phyloP scores from a whole-genome alignment of 208 protist genomes.

The Trypanosomatidae sp. region DNA sequence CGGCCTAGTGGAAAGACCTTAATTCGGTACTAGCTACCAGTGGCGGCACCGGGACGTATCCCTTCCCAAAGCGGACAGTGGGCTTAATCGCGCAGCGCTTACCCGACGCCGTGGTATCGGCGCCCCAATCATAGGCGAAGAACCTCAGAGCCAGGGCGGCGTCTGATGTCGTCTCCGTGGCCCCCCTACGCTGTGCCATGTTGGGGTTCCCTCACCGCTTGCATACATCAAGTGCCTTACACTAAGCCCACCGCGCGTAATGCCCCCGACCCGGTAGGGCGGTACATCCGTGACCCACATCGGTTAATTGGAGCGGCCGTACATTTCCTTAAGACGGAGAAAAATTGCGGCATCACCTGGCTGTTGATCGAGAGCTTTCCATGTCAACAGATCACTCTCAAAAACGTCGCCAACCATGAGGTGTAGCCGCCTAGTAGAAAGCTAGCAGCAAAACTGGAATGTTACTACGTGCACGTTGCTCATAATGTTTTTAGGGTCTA shows the following conservation, averaged over 20 bases:
- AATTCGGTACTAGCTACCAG: not conserved
- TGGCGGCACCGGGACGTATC: not conserved
- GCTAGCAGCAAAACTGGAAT: not conserved
- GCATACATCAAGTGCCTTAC: not conserved
- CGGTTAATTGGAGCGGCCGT: not conserved
- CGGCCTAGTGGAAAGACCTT: not conserved
- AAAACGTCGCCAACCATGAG: not conserved
- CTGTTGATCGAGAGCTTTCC: not conserved
- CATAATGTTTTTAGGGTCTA: not conserved
- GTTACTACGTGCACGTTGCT: not conserved
- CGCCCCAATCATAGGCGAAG: not conserved
- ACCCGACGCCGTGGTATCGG: not conserved
- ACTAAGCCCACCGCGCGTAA: not conserved
- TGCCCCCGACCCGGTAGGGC: not conserved
- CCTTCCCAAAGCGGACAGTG: not conserved
- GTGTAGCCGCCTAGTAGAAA: not conserved
- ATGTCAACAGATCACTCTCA: not conserved
- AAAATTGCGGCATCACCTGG: not conserved
- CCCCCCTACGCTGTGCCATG: not conserved
- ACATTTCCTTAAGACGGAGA: not conserved
- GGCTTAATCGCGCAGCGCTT: not conserved
- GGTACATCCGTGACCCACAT: not conserved
- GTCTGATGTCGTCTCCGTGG: not conserved
- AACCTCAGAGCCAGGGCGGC: not conserved
- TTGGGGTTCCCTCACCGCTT: not conserved